Evolutionary conservation across 2,329 filamentous ascomycete genomes (phyloP), one percentile per base, ranked within the genome.

Genomic region (Neodidymelliopsis sp.): DNA sequence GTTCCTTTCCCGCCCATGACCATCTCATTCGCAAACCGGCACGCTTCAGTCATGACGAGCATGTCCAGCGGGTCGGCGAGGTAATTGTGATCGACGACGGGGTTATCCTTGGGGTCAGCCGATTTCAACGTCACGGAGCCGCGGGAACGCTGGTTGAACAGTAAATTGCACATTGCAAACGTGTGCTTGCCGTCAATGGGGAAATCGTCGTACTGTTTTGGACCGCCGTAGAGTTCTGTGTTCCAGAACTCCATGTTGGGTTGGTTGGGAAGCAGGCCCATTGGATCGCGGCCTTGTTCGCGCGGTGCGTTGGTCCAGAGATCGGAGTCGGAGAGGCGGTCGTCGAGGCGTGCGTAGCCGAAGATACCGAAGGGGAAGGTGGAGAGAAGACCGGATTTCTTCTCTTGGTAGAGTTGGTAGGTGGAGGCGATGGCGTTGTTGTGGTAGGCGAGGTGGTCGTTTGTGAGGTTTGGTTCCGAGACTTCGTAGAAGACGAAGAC

Each of bases 321-420:
- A 3, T 77, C 72, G 1, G 80, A 79, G 56, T 83, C 74, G 34
- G 76, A 71, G 1, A 87, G 76, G 6, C 84, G 80, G 7, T 84
- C 78, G 49, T 86, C 83, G 0, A 87, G 74, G n/a, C 84, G 78
- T 5, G 84, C 80, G 57, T 79, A 88, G 9, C 79, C 83, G 47
- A 87, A 86, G 9, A 77, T 76, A 29, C 84, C 84, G 41, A 87
- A 87, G 8, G 84, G 84, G 58, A 87, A 86, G 0, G 77, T 80
- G 1, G 84, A 82, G 1, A 87, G 71, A 24, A 83, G 75, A 1
- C 85, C 84, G 2, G 75, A 74, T 59, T 84, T 84, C 39, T 81
- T 77, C 22, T 83, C 78, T 63, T 83, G 79, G 78, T 82, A 87
- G 36, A 81, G 74, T 10, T 75, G 67, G 58, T 82, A 81, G 0